Conservation (phyloP, 192 early-diverging fungal species). For the Backusella liffmaniae region DNA sequence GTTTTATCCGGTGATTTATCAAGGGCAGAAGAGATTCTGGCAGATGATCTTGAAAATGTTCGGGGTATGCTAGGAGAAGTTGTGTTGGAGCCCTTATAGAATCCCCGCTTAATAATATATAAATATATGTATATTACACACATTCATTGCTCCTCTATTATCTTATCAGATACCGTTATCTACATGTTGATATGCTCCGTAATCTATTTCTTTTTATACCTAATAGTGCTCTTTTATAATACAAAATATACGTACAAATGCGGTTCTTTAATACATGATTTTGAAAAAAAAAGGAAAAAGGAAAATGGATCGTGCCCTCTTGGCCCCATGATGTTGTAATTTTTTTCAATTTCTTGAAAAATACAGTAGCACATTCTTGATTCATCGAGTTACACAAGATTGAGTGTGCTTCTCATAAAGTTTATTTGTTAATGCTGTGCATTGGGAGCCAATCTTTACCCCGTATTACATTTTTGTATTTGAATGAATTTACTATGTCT, state of each 20-base stretch:
- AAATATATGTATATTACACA: not conserved
- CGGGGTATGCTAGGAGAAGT: slow-evolving; percentile 17
- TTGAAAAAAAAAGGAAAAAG: not conserved
- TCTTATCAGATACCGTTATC: not conserved
- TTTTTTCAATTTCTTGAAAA: no score
- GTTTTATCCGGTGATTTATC: slow-evolving; percentile 29
- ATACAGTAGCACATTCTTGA: slow-evolving; percentile 1
- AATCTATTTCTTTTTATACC: not conserved
- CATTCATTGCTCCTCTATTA: not conserved
- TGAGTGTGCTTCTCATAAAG: not conserved
- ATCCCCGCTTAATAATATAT: not conserved
- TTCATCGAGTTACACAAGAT: not conserved
- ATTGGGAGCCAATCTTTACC: not conserved
- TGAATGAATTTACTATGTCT: no score
- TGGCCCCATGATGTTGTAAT: not conserved
- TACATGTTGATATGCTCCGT: not conserved
- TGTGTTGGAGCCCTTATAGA: slow-evolving; percentile 11
- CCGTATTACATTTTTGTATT: not conserved
- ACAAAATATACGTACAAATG: not conserved
- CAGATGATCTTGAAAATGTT: slow-evolving; percentile 22
- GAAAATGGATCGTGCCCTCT: not conserved
- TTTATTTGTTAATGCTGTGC: not conserved
- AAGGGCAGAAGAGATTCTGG: slow-evolving; percentile 25
- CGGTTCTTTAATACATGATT: not conserved
- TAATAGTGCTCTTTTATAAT: not conserved